These are phyloP conservation scores for Evernia prunastri DNA, from an alignment of 495 filamentous ascomycete species.

Conservation along the genomic window DNA sequence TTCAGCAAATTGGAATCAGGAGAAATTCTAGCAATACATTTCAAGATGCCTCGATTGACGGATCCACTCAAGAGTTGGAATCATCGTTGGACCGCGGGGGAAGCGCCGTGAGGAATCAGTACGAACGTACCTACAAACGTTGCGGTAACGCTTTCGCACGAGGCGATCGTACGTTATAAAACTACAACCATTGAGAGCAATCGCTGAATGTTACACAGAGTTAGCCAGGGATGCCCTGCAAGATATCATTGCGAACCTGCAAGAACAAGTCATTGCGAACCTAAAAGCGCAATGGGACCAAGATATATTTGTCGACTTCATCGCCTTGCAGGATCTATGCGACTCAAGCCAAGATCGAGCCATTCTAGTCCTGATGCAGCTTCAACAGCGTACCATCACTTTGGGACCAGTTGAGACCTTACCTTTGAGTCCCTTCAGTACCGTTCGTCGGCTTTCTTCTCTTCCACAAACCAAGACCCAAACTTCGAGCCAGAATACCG, in stretches of 20 bases:
- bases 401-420: slow-evolving; percentile 19
- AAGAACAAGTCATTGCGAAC: slow-evolving; percentile 38
- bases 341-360: slow-evolving; percentile 25
- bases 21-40: slow-evolving; percentile 17
- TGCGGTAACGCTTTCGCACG: slow-evolving; percentile 32
- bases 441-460: background rate
- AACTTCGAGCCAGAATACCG: background rate
- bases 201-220: slow-evolving; percentile 12
- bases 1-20: slow-evolving; percentile 36
- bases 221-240: slow-evolving; percentile 38
- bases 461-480: background rate
- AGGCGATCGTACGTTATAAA: slow-evolving; percentile 36
- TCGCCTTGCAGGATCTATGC: slow-evolving; percentile 32
- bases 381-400: slow-evolving; percentile 25
- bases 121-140: slow-evolving; percentile 27
- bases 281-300: slow-evolving; percentile 37
- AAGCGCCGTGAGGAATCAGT: slow-evolving; percentile 30
- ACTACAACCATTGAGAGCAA: background rate
- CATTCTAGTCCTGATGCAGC: slow-evolving; percentile 23
- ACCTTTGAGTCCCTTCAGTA: background rate
- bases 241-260: slow-evolving; percentile 41
- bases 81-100: slow-evolving; percentile 32
- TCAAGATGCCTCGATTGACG: slow-evolving; percentile 3
- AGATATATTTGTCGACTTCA: slow-evolving; percentile 33
- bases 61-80: slow-evolving; percentile 30